Evolutionary conservation across 371 early-diverging fungal genomes (phyloP), one percentile per base, ranked within the genome.

Genomic region (Lichtheimia ramosa): DNA sequence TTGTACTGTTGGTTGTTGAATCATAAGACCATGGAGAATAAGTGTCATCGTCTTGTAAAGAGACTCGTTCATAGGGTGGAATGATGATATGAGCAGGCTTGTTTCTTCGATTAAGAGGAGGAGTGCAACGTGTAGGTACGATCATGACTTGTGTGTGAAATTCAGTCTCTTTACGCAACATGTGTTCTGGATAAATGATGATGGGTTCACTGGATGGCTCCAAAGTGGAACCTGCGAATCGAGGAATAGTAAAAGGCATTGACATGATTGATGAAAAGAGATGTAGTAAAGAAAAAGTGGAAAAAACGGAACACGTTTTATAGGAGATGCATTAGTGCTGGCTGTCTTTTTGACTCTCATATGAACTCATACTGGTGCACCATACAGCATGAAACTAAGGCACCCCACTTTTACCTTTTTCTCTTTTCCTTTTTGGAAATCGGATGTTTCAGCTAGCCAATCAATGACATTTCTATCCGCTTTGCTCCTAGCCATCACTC

Each of bases 141-240:
- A 53, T 42, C n/a, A 40, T 12, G 16, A 41, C 20, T 8, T 39
- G 27, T 4, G 13, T 4, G 34, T 27, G 42, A 10, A 25, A 12
- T 21, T 24, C 12, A 15, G 59, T 59, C 18, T 60, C 41, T 18
- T 61, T 59, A 52, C 58, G 60, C 42, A 54, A 51, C 25, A 58
- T 51, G 46, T 56, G 56, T 3, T 18, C 40, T n/a, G 57, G 68
- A 48, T 62, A 58, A 21, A 67, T 51, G 56, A 67, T 58, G 42
- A 67, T 43, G 7, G 68, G 68, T 18, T 58, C 68, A 12, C 27
- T 43, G 18, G 56, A 58, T 3, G 68, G 68, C 52, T 67, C 68
- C 41, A 67, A 48, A 10, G 68, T 67, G 12, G 68, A 67, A 27
- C 68, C 68, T 16, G 68, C 51, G 48, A 67, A 63, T 2, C 63